Evolutionary conservation across 768 basidiomycete genomes (phyloP).

Genomic region (Hemileccinum rubropunctum): DNA sequence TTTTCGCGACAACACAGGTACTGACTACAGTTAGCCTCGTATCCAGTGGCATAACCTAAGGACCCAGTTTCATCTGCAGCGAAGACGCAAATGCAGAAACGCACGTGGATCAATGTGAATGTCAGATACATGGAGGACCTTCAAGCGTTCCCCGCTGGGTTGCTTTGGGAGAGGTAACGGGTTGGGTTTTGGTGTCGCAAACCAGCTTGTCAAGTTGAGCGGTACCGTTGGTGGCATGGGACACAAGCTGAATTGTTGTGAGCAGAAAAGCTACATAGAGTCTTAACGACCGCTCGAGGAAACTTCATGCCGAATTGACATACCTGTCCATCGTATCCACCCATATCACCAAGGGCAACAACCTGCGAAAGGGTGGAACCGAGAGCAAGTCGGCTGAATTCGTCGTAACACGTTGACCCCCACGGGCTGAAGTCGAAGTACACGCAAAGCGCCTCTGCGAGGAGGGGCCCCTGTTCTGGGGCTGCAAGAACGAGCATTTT

Average conservation of each 20-base stretch:
- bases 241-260: conserved; percentile 36
- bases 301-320: neutral
- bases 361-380: conserved; percentile 49
- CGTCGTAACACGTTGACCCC: conserved; percentile 32
- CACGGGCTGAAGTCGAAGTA: conserved; percentile 33
- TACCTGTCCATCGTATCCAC: conserved; percentile 51
- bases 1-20: conserved; percentile 62
- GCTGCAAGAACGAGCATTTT: conserved; percentile 44
- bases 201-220: conserved; percentile 47
- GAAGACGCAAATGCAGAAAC: conserved; percentile 8
- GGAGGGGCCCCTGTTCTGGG: conserved; percentile 41
- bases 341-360: conserved; percentile 42
- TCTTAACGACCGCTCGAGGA: neutral
- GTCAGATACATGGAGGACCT: conserved; percentile 49
- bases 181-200: conserved; percentile 49
- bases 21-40: conserved; percentile 67
- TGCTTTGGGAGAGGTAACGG: conserved; percentile 40
- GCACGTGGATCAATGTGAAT: conserved; percentile 50
- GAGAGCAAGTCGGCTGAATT: conserved; percentile 35
- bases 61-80: neutral
- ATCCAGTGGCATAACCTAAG: conserved; percentile 62
- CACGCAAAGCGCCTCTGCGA: conserved; percentile 45
- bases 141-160: conserved; percentile 44
- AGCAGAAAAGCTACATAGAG: conserved; percentile 30
- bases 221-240: conserved; percentile 39